A percentile compares a stretch with the other conserved stretches of the same genome.
Evolutionary conservation across 2,329 filamentous ascomycete genomes (phyloP).

Genomic region (Lachnellula occidentalis): DNA sequence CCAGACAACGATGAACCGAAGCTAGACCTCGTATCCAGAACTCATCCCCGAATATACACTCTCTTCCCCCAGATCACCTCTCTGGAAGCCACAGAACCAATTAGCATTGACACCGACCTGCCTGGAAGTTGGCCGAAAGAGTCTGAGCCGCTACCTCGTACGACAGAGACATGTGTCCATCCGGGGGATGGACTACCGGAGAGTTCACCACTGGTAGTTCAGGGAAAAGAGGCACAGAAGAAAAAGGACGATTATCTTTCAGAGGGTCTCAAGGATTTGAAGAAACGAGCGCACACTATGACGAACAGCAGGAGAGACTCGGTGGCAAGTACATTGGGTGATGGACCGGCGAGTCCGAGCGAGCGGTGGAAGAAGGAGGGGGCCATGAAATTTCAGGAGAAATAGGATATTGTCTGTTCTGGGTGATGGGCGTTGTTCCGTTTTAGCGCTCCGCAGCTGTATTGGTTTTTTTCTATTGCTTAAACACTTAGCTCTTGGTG

Average conservation of each 20-base stretch:
- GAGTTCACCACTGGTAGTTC: slow-evolving; percentile 11
- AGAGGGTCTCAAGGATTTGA: neutral
- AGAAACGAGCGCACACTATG: neutral
- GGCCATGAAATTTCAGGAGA: neutral
- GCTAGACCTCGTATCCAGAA: neutral
- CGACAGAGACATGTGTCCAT: slow-evolving; percentile 2
- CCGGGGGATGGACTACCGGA: slow-evolving; percentile 12
- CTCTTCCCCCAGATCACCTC: slow-evolving; percentile 5
- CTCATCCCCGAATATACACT: slow-evolving; percentile 2
- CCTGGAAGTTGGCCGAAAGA: slow-evolving; percentile 1
- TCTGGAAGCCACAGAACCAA: neutral
- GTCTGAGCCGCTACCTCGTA: neutral
- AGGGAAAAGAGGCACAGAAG: slow-evolving; percentile 3
- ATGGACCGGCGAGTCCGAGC: slow-evolving; percentile 10
- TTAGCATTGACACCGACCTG: neutral
- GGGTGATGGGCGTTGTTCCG: neutral
- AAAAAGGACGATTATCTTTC: neutral
- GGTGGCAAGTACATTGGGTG: slow-evolving; percentile 2
- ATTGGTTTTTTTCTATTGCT: too few relatives aligned
- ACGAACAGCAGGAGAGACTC: neutral
- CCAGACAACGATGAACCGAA: neutral
- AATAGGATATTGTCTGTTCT: neutral
- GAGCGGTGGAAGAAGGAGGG: neutral
- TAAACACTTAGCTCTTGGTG: too few relatives aligned
- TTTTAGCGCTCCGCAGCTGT: neutral